These are phyloP conservation scores for Mycena amicta DNA, from an alignment of 768 basidiomycete species.

Conservation along the genomic window DNA sequence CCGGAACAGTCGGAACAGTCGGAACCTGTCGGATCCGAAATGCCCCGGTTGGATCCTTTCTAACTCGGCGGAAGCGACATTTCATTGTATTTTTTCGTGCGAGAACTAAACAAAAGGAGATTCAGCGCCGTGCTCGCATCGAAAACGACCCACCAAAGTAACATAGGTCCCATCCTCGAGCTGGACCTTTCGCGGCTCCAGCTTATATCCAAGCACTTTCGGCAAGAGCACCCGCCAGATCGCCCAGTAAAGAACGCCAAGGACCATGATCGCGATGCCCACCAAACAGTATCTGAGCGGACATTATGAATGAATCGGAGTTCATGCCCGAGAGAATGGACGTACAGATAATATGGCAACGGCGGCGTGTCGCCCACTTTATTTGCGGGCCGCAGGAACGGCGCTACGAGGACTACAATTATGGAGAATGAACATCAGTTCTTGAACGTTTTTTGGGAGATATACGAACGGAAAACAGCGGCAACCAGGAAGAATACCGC, in stretches of 20 bases:
- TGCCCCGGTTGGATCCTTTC: too few species aligned
- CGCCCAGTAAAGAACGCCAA: conserved; percentile 57
- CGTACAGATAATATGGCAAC: conserved; percentile 57
- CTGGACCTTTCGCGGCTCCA: conserved; percentile 48
- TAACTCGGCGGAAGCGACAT: too few species aligned
- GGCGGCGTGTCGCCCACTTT: conserved; percentile 62
- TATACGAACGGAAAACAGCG: conserved; percentile 49
- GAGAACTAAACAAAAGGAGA: background rate
- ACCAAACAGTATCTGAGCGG: conserved; percentile 51
- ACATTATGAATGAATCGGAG: background rate
- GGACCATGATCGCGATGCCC: conserved; percentile 49
- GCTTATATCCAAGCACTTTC: conserved; percentile 47
- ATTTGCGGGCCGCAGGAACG: conserved; percentile 57
- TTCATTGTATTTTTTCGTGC: background rate
- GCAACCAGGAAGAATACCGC: conserved; percentile 58
- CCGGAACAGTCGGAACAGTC: too few species aligned
- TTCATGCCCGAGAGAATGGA: too few species aligned
- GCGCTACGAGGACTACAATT: conserved; percentile 50
- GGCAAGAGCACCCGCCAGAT: conserved; percentile 55
- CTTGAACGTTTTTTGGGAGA: background rate
- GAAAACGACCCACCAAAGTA: conserved; percentile 42
- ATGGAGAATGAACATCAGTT: background rate
- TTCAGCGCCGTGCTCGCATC: too few species aligned
- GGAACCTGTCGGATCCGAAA: too few species aligned
- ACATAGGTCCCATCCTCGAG: conserved; percentile 57